Base-by-base conservation (phyloP, 805 yeast genomes). In the Wickerhamiella hasegawae region DNA sequence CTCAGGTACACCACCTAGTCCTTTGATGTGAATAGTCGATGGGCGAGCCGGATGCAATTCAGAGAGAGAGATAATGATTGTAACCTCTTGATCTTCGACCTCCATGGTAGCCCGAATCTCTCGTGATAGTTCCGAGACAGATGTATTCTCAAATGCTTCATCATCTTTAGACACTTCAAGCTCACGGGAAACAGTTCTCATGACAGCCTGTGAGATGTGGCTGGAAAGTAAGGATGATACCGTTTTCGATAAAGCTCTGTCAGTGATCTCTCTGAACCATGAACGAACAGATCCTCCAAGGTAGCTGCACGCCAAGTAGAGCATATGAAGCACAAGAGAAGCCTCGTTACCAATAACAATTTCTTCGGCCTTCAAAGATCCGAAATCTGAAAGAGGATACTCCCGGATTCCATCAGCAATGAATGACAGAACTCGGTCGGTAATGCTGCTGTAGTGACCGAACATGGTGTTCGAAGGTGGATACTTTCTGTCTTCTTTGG, bases 1-100 rank as follows among this genome's bases (percentile, higher is more conserved):
- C 46, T 87, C 97, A 43, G 78, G 80, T 12, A 87, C 92, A 16
- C 97, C 97, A 23, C 83, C 67, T 0, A 83, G 71, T 3, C 95
- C 96, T 31, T 70, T 71, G 1, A 90, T 84, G 6, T 63, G 60
- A 8, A 90, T 76, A 43, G 71, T 76, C 2, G 73, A 68, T 28
- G 87, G 66, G 8, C 41, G 42, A 16, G 41, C 45, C 1, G 99
- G 99, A 46, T 73, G 90, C 27, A 71, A 67, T 0, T 61, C 48
- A 0, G 97, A 97, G 5, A 87, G 58, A 30, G 65, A 65, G 40
- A 87, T 72, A 0, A 73, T 68, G 60, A 92, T 33, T 24, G 44
- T 46, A 2, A 44, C 48, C 2, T 40, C 37, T 20, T 40, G 28
- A 25, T 47, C 50, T 19, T 48, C 52, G 6, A 48, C 29, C 9